These are phyloP conservation scores for Tylopilus sp. DNA, from an alignment of 768 basidiomycete species.

Conservation along the genomic window DNA sequence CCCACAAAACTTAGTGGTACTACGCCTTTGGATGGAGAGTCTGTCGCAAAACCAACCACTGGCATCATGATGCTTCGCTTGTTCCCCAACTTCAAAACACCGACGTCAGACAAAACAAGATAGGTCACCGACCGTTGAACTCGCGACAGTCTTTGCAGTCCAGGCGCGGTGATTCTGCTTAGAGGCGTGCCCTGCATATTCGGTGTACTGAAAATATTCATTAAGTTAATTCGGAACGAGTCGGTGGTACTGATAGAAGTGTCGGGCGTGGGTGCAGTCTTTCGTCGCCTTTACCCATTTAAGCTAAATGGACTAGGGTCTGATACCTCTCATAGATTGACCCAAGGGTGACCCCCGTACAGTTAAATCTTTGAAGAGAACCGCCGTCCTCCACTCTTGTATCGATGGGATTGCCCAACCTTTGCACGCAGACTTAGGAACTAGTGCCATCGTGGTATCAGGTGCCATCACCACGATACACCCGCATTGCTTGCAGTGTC, in stretches of 20 bases:
- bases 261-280: slow-evolving; percentile 8
- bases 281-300: slow-evolving; percentile 13
- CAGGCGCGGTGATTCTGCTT: background rate
- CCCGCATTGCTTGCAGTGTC: background rate
- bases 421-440: background rate
- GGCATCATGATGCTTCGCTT: too few relatives aligned
- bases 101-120: background rate
- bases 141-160: background rate
- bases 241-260: slow-evolving; percentile 3
- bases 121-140: slow-evolving; percentile 10
- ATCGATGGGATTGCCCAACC: background rate
- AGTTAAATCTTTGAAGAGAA: slow-evolving; percentile 1
- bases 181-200: background rate
- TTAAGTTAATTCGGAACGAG: slow-evolving; percentile 1
- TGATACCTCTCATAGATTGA: slow-evolving; percentile 10
- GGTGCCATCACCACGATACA: background rate
- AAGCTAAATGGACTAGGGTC: slow-evolving; percentile 7
- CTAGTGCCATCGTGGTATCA: background rate
- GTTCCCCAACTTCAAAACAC: background rate
- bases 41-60: background rate
- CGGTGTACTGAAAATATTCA: background rate
- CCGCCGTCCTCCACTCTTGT: background rate
- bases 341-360: background rate
- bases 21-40: background rate
- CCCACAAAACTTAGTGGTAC: background rate